Base-by-base conservation (phyloP, 2,329 filamentous ascomycete genomes). In the Juglanconis oblonga region DNA sequence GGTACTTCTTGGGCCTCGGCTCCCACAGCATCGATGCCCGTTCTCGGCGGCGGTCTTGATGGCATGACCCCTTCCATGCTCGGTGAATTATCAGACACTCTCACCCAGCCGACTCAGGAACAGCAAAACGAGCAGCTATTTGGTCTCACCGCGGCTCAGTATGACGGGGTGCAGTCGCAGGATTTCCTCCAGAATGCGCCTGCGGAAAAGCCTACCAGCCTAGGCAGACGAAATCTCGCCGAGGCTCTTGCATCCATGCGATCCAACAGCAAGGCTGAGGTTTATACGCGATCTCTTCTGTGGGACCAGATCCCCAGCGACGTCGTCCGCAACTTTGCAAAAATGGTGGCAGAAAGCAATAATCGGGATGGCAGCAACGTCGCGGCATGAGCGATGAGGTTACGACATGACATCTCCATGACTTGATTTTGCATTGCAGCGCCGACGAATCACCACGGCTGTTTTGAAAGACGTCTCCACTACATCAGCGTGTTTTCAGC, bases 301-400 rank as follows among this genome's bases (percentile, higher is more conserved):
- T 97, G 92, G 91, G 92, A 97, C 70, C 91, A 93, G 75, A 93
- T 98, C 68, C 93, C 95, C 13, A 84, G 87, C 67, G 92, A 98
- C 65, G 92, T 98, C 52, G 92, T 99, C 57, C 87, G 88, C 67
- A 92, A 94, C 73, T 98, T 98, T 79, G 91, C 90, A 69, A 90
- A 91, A 75, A 92, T 96, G 84, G 90, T 97, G 68, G 86, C 89
- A 65, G 90, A 95, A 70, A 88, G 84, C 76, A 88, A 82, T 74
- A 78, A 63, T 50, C 65, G 67, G 72, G 74, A 75, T 67, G 74
- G 61, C 64, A 76, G 68, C 73, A 74, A 73, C 73, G 75, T 73
- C 62, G 62, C 67, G 59, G 63, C 60, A 76, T 69, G 74, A 74
- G 66, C 72, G 69, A 75, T 65, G 70, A 72, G 54, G 40, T 61